phyloP scores from a whole-genome alignment of 2,329 filamentous ascomycete species.

The Cadophora sp. region DNA sequence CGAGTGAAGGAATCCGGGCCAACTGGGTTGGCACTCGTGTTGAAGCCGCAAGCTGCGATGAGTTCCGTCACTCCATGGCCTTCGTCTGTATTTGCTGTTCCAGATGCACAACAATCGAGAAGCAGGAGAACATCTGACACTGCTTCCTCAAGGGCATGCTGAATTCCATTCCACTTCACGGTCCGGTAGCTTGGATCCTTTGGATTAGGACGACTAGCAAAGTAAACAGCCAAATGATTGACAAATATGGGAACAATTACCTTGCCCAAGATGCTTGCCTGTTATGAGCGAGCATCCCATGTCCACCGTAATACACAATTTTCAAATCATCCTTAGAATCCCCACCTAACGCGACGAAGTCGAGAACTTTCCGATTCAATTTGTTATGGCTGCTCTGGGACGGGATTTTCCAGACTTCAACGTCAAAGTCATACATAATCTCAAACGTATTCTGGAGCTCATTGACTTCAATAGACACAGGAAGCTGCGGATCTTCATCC shows the following conservation, averaged over 20 bases:
- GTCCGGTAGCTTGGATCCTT: constrained; percentile 13
- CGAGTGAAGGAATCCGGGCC: neutral
- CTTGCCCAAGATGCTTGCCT: constrained; percentile 67
- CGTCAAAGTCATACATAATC: constrained; percentile 62
- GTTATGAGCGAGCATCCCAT: constrained; percentile 60
- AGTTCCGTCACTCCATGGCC: constrained; percentile 2
- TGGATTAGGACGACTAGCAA: constrained; percentile 2
- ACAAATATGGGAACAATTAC: constrained; percentile 44
- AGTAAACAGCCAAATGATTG: constrained; percentile 24
- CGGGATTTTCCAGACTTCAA: constrained; percentile 64
- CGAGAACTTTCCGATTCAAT: constrained; percentile 60
- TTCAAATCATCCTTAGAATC: constrained; percentile 61
- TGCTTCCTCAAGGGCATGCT: constrained; percentile 61
- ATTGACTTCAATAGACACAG: constrained; percentile 58
- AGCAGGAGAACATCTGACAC: constrained; percentile 64
- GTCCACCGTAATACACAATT: constrained; percentile 67
- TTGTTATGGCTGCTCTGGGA: constrained; percentile 61
- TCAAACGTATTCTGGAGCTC: constrained; percentile 61
- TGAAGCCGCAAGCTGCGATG: constrained; percentile 2
- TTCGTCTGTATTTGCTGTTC: constrained; percentile 20
- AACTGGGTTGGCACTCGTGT: neutral
- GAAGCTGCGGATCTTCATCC: constrained; percentile 52
- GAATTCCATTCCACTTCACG: constrained; percentile 32
- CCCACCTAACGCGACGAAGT: constrained; percentile 57
- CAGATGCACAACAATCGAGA: constrained; percentile 61